Conservation (phyloP, 2,329 filamentous ascomycete genomes). For the Ambrosiella xylebori region DNA sequence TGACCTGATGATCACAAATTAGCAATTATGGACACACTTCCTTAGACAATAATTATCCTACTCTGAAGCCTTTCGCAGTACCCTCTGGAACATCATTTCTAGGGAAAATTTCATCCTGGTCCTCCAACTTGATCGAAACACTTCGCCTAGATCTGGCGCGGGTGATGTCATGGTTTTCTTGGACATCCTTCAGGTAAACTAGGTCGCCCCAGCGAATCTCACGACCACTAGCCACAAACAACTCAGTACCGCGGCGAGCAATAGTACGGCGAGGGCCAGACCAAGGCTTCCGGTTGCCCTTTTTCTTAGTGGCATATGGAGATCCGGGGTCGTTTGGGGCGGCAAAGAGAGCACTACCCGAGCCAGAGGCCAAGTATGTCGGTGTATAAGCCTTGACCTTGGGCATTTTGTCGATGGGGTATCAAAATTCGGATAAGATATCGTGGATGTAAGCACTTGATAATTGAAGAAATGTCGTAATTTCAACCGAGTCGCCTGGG, state of each 20-base stretch:
- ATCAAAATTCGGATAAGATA: background rate
- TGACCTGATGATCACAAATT: conserved; percentile 33
- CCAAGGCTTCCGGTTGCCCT: conserved; percentile 21
- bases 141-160: conserved; percentile 13
- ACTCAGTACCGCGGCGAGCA: conserved; percentile 64
- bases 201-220: conserved; percentile 88
- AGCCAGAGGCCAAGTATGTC: conserved; percentile 65
- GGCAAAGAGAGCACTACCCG: conserved; percentile 63
- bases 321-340: conserved; percentile 25
- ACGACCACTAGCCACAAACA: conserved; percentile 76
- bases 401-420: conserved; percentile 42
- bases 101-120: conserved; percentile 15
- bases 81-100: conserved; percentile 15
- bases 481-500: too few species aligned
- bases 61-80: conserved; percentile 19
- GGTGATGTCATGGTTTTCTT: conserved; percentile 13
- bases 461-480: background rate
- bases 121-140: conserved; percentile 29
- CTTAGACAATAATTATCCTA: conserved; percentile 4
- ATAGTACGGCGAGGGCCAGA: conserved; percentile 47
- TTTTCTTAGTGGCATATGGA: conserved; percentile 24
- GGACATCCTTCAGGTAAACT: conserved; percentile 53
- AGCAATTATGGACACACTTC: conserved; percentile 7
- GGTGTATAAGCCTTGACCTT: conserved; percentile 75
- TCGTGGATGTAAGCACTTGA: background rate